A percentile compares a stretch with the other conserved stretches of the same genome.
These are phyloP conservation scores for Capsicum chinense DNA, from an alignment of 257 asterid genomes.

Conservation along the genomic window DNA sequence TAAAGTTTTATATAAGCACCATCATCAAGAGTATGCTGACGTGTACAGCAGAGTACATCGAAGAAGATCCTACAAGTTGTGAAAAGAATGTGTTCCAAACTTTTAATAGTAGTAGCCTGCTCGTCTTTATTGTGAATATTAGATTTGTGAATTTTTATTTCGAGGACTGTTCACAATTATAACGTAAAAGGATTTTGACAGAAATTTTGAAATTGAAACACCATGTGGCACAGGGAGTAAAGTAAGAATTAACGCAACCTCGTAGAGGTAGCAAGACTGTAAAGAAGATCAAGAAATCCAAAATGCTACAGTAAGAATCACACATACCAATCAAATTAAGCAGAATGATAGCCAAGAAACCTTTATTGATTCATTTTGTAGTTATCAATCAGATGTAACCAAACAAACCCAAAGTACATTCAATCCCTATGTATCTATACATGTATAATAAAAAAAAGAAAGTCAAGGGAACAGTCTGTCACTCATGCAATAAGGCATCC, in stretches of 20 bases:
- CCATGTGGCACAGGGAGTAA: not conserved
- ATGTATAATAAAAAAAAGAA: not conserved
- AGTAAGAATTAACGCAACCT: not conserved
- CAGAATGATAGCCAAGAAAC: not conserved
- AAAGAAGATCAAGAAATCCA: not conserved
- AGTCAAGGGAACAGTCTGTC: not conserved
- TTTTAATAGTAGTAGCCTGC: constrained; percentile 8
- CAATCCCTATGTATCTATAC: not conserved
- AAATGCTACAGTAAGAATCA: not conserved
- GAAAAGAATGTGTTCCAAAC: not conserved
- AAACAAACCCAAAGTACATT: not conserved
- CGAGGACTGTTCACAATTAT: not conserved
- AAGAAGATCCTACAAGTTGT: not conserved
- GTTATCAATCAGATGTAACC: not conserved
- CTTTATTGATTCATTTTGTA: not conserved
- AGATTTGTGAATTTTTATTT: not conserved
- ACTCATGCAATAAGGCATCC: not conserved
- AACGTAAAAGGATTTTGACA: not conserved
- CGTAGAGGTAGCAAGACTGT: not conserved
- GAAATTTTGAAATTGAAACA: not conserved
- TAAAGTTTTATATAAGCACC: not conserved
- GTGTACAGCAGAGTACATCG: not conserved
- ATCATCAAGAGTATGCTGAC: not conserved
- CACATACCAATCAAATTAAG: constrained; percentile 5
- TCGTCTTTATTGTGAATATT: not conserved